Conservation (phyloP, 2,329 filamentous ascomycete genomes). For the Lasiodiplodia gonubiensis region DNA sequence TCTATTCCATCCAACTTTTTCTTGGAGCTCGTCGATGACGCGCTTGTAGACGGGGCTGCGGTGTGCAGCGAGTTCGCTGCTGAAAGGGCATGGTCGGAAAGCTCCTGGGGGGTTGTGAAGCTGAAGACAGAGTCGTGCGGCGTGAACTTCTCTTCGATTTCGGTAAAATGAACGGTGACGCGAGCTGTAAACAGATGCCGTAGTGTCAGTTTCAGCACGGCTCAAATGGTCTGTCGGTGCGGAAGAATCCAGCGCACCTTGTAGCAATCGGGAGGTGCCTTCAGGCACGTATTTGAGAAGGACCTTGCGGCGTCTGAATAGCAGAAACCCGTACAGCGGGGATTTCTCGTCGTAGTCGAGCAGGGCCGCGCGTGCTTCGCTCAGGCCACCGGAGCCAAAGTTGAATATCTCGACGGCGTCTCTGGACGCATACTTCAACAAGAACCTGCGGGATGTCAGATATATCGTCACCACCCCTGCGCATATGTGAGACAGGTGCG, state of each 20-base stretch:
- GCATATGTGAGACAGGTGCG: conserved; percentile 17
- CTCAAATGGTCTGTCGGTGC: neutral
- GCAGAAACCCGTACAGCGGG: conserved; percentile 88
- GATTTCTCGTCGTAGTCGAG: conserved; percentile 81
- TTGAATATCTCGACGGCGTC: conserved; percentile 84
- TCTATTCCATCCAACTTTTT: conserved; percentile 87
- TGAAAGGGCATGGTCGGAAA: conserved; percentile 87
- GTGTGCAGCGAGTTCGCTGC: conserved; percentile 89
- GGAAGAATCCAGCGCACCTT: conserved; percentile 68
- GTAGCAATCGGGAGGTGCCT: conserved; percentile 84
- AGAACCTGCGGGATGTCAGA: conserved; percentile 69
- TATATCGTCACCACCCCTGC: conserved; percentile 28
- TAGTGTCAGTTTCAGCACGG: conserved; percentile 2
- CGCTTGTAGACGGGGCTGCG: conserved; percentile 79
- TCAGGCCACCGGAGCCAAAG: conserved; percentile 79
- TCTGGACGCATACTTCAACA: conserved; percentile 87
- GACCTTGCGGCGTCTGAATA: conserved; percentile 87
- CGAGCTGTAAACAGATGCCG: conserved; percentile 65
- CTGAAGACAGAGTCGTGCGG: conserved; percentile 87
- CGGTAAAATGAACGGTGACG: conserved; percentile 72
- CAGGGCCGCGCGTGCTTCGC: conserved; percentile 80
- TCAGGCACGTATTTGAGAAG: conserved; percentile 92
- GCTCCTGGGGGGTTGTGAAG: conserved; percentile 74
- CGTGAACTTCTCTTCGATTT: conserved; percentile 70
- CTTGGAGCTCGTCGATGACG: conserved; percentile 71